A percentile compares a stretch with the other conserved stretches of the same genome.
Conservation (phyloP, 2,329 filamentous ascomycete species). For the Fusarium robinianum region DNA sequence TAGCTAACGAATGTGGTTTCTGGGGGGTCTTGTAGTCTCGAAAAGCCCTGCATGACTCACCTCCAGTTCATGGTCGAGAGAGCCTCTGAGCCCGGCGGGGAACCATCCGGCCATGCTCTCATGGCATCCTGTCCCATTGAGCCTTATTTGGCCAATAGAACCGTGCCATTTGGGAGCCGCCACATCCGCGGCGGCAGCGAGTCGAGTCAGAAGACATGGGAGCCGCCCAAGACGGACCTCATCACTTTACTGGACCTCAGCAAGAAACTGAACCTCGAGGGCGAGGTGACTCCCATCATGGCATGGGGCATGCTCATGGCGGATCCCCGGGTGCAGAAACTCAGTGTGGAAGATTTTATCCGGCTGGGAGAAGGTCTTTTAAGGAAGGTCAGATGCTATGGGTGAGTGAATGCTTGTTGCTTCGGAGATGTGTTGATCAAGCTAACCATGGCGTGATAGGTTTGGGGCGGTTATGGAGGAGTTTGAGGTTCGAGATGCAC, state of each 20-base stretch:
- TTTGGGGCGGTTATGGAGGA: slow-evolving; percentile 69
- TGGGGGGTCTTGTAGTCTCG: slow-evolving; percentile 66
- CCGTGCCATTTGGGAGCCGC: slow-evolving; percentile 58
- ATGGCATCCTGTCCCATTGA: slow-evolving; percentile 91
- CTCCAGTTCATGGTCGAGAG: slow-evolving; percentile 76
- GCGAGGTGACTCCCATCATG: slow-evolving; percentile 94
- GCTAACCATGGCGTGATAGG: slow-evolving; percentile 41
- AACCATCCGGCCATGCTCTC: slow-evolving; percentile 84
- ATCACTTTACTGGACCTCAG: slow-evolving; percentile 84
- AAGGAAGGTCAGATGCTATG: slow-evolving; percentile 88
- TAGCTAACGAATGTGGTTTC: slow-evolving; percentile 52
- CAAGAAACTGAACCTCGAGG: slow-evolving; percentile 78
- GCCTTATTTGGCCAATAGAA: slow-evolving; percentile 55
- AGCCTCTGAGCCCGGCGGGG: slow-evolving; percentile 61
- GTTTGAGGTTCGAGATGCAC: slow-evolving; percentile 75
- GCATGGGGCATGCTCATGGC: slow-evolving; percentile 82
- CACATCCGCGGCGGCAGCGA: slow-evolving; percentile 42
- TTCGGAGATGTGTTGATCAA: too few species aligned
- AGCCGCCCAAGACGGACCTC: slow-evolving; percentile 76
- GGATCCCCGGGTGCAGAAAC: slow-evolving; percentile 69
- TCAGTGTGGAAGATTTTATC: slow-evolving; percentile 71
- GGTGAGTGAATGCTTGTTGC: slow-evolving; percentile 61
- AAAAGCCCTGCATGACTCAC: slow-evolving; percentile 92
- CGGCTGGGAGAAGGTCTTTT: slow-evolving; percentile 73
- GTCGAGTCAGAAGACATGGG: slow-evolving; percentile 73